Base-by-base conservation (phyloP, 768 basidiomycete species). In the Boletellus emodensis region DNA sequence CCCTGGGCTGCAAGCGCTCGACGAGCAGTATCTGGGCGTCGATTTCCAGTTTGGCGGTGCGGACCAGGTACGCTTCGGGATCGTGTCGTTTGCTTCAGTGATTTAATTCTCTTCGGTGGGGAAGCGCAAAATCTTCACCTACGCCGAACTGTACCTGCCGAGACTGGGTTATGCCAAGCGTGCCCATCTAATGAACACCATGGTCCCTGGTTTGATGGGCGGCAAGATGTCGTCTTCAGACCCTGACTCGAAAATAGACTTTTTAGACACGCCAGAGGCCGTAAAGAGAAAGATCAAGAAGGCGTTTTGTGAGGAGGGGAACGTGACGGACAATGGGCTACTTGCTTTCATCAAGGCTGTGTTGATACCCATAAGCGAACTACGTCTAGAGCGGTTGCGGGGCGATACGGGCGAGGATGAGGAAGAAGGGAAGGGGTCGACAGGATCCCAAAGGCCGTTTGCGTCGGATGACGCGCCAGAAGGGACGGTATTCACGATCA, bases 151-250 rank as follows among this genome's bases (percentile, higher is more conserved):
- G 61, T 94, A 94, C 80, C 86, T 99, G 46, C 96, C 96, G 4
- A 79, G 82, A 54, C 79, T 98, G 30, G 96, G 95, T 33, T 98
- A 97, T 74, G 72, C 75, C 46, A 97, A 96, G 70, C 91, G 95
- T 32, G 90, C 94, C 0, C 96, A 99, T 67, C 77, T 99, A 40
- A 99, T 99, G 96, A 99, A 97, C 71, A 75, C 81, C 32, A 98
- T 98, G 94, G 92, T 98, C 0, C 94, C 94, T 28, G 94, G 94
- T 39, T 78, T 96, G 32, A 84, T 85, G 38, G 94, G 94, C 30
- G 90, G 92, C 15, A 99, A 99, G 66, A 98, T 99, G 96, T 96
- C 94, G 14, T 87, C 94, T 1, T 98, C 95, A 1, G 95, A 98
- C 60, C 93, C 93, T 28, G 91, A 96, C 67, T 94, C 90, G 55